Conservation (phyloP, 441 rosid species). For the Gossypium lobatum region DNA sequence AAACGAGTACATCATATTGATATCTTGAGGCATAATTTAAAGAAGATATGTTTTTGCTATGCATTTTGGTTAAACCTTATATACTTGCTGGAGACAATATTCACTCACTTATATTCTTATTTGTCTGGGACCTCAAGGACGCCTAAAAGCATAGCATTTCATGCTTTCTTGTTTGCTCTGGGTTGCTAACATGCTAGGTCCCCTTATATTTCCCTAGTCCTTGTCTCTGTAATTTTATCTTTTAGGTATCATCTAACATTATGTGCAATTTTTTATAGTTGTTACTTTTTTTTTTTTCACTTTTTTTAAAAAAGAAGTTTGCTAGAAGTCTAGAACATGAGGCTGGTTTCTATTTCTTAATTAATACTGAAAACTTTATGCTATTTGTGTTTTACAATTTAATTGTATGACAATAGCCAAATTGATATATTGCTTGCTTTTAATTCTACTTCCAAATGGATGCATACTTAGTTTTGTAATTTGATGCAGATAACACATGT, state of each 20-base stretch:
- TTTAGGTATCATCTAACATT: neutral
- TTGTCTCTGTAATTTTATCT: neutral
- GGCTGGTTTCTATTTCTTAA: neutral
- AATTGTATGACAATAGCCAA: neutral
- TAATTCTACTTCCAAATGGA: constrained; percentile 10
- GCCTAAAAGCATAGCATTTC: neutral
- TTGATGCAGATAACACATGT: constrained; percentile 79
- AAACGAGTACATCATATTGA: neutral
- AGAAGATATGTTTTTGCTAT: neutral
- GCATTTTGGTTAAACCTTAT: neutral
- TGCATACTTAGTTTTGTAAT: constrained; percentile 24
- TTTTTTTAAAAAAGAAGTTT: neutral
- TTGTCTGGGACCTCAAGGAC: neutral
- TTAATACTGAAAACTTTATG: neutral
- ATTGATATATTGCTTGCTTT: neutral
- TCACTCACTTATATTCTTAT: neutral
- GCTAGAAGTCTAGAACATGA: neutral
- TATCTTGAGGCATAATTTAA: neutral
- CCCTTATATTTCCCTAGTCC: neutral
- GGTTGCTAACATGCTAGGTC: neutral
- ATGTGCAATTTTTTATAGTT: neutral
- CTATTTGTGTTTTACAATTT: neutral
- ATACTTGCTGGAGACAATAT: neutral
- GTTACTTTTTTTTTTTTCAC: neutral
- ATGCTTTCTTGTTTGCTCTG: neutral